phyloP scores from a whole-genome alignment of 1,284 basidiomycete genomes.

The Sporisorium iseilematis-ciliati region DNA sequence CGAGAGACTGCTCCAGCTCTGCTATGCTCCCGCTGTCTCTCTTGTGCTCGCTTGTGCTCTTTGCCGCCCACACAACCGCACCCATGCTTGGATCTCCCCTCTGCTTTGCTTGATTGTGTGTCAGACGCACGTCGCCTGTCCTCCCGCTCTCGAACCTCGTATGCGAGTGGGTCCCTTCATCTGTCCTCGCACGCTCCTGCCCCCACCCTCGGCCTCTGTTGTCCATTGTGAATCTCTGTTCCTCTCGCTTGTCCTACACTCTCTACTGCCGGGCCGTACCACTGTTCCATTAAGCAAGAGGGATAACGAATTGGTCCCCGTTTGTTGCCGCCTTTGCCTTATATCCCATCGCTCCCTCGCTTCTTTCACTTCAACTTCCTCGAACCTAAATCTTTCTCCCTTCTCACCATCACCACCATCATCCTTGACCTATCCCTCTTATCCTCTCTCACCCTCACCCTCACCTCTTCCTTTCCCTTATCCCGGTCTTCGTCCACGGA shows the following conservation, averaged over 20 bases:
- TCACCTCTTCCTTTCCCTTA: background rate
- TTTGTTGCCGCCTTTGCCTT: constrained; percentile 3
- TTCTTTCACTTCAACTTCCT: background rate
- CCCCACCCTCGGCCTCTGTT: background rate
- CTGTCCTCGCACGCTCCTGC: background rate
- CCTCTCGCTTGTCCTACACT: background rate
- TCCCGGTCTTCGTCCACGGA: background rate
- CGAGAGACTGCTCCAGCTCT: background rate
- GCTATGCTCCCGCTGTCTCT: background rate
- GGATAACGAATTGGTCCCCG: background rate
- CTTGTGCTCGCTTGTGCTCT: background rate
- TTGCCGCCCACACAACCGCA: background rate
- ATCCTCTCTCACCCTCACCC: background rate
- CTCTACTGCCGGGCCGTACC: background rate
- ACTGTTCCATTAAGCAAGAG: background rate
- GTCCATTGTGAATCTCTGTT: background rate
- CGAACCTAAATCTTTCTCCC: background rate
- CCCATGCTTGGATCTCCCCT: no score
- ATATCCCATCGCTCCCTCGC: background rate
- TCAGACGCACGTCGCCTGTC: background rate
- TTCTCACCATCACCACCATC: background rate
- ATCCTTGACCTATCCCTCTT: background rate
- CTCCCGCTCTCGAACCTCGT: constrained; percentile 2
- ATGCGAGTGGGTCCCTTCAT: constrained; percentile 4
- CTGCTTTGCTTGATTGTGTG: no score